Percentiles rank a stretch among this genome's conserved stretches.
Evolutionary conservation across 169 alveolate genomes (phyloP).

Genomic region (Plasmodium gonderi): DNA sequence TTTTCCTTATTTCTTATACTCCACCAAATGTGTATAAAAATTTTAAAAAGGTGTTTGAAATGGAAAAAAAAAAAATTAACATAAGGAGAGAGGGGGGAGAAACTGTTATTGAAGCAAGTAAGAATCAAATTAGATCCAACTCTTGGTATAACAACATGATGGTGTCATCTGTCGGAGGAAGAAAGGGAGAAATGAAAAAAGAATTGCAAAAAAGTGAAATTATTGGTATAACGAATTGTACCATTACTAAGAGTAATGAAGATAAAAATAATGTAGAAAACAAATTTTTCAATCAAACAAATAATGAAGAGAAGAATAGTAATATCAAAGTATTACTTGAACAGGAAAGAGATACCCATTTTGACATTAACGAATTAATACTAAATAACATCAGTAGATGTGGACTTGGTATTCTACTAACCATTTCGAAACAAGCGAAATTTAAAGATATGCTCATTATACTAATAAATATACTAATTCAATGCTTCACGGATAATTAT

Average conservation of each 20-base stretch:
- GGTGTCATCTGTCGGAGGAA: too few species aligned
- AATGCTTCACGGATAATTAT: conserved; percentile 71
- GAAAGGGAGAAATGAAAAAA: too few species aligned
- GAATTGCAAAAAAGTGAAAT: too few species aligned
- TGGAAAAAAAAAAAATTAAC: conserved; percentile 15
- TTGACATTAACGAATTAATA: conserved; percentile 54
- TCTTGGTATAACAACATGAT: neutral
- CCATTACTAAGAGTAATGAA: too few species aligned
- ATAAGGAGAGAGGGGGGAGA: neutral
- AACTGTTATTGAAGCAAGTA: neutral
- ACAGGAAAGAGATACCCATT: neutral
- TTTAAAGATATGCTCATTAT: conserved; percentile 73
- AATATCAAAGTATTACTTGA: neutral
- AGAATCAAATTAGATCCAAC: neutral
- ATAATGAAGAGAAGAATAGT: neutral
- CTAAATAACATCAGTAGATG: conserved; percentile 59
- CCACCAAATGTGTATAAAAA: conserved; percentile 71
- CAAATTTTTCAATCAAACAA: neutral
- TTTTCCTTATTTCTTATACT: conserved; percentile 50
- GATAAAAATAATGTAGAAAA: neutral
- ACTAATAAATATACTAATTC: conserved; percentile 60
- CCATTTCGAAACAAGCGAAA: conserved; percentile 69
- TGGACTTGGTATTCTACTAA: conserved; percentile 65
- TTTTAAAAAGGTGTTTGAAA: conserved; percentile 28
- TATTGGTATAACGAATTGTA: too few species aligned